Evolutionary conservation across 2,329 filamentous ascomycete species (phyloP).

Genomic region (Dothistroma pini): DNA sequence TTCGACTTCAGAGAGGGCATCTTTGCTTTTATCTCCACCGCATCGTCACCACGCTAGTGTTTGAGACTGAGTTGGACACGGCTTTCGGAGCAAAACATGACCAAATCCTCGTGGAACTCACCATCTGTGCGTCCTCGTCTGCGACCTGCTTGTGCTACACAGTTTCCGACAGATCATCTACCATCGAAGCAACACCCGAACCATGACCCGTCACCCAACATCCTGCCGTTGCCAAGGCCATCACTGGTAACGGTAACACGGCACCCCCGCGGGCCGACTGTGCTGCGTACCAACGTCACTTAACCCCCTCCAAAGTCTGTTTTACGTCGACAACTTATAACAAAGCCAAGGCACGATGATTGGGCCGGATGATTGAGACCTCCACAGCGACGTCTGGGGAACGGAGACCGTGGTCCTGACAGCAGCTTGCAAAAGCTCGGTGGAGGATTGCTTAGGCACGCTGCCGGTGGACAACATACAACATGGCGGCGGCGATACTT

Average conservation of each 20-base stretch:
- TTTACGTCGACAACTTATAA: background rate
- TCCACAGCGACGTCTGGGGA: background rate
- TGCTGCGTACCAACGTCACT: background rate
- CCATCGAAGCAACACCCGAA: background rate
- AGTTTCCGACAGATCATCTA: background rate
- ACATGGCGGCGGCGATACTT: background rate
- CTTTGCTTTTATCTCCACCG: background rate
- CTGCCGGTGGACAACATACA: background rate
- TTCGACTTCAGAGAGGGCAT: background rate
- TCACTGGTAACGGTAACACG: background rate
- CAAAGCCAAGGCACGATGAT: background rate
- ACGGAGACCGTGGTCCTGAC: background rate
- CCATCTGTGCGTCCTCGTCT: background rate
- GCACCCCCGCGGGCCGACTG: background rate
- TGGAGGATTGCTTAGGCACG: background rate
- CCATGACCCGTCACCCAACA: background rate
- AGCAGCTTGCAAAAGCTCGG: background rate
- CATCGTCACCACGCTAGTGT: background rate
- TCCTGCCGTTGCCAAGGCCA: background rate
- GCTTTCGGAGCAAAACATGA: background rate
- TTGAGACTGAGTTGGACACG: background rate
- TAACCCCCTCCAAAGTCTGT: background rate
- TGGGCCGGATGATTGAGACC: background rate
- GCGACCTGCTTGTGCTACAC: background rate
- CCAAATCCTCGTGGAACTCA: background rate